phyloP scores from a whole-genome alignment of 2,329 filamentous ascomycete genomes.

The Saccharata proteae region DNA sequence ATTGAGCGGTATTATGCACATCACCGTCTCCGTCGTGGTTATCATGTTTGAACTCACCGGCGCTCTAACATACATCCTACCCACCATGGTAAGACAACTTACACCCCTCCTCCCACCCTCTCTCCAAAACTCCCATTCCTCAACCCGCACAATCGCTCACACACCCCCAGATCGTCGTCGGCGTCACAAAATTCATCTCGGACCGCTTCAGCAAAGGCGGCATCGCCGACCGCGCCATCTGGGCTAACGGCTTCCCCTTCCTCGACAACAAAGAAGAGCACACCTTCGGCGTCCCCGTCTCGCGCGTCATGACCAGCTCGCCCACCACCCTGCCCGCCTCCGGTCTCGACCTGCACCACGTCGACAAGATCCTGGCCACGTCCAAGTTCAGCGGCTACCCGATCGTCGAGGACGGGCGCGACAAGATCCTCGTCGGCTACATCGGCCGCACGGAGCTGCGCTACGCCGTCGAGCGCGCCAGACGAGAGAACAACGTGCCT shows the following conservation, averaged over 20 bases:
- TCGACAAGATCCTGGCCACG: slow-evolving; percentile 64
- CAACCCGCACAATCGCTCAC: slow-evolving; percentile 1
- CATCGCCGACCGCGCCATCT: slow-evolving; percentile 97
- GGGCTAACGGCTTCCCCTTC: slow-evolving; percentile 95
- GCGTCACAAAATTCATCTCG: slow-evolving; percentile 86
- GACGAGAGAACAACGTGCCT: slow-evolving; percentile 54
- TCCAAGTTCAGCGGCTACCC: slow-evolving; percentile 89
- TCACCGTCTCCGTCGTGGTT: slow-evolving; percentile 91
- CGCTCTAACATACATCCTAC: slow-evolving; percentile 91
- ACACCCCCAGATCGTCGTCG: slow-evolving; percentile 63
- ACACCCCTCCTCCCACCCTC: not conserved
- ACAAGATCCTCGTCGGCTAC: slow-evolving; percentile 72
- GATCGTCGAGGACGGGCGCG: slow-evolving; percentile 62
- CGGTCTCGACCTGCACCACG: slow-evolving; percentile 61
- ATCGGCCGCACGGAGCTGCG: slow-evolving; percentile 85
- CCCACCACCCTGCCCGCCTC: slow-evolving; percentile 61
- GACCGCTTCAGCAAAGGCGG: slow-evolving; percentile 90
- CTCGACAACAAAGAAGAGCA: slow-evolving; percentile 96
- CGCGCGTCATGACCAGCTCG: slow-evolving; percentile 72
- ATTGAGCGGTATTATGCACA: slow-evolving; percentile 93
- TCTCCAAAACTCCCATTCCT: too few relatives aligned
- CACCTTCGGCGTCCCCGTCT: slow-evolving; percentile 89
- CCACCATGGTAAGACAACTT: slow-evolving; percentile 75
- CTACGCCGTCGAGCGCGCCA: slow-evolving; percentile 76
- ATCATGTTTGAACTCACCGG: slow-evolving; percentile 99